Conservation (phyloP, 768 basidiomycete genomes). For the Chiua virens region DNA sequence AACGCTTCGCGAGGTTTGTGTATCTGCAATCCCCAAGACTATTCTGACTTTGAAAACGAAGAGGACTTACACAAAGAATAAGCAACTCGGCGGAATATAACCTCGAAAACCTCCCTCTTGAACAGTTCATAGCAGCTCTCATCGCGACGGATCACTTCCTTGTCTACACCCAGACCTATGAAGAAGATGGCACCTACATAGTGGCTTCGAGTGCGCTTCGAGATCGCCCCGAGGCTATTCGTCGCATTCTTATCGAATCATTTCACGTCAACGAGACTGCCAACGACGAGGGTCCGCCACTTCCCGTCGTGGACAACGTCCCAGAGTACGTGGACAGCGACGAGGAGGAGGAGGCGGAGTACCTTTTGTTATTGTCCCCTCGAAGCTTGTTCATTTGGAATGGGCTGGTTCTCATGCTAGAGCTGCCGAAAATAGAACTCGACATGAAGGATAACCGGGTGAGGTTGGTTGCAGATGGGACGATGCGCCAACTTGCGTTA, state of each 20-base stretch:
- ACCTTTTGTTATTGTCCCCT: slow-evolving; percentile 86
- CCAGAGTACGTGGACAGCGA: slow-evolving; percentile 46
- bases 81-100: slow-evolving; percentile 92
- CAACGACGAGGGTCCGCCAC: slow-evolving; percentile 47
- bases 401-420: slow-evolving; percentile 78
- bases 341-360: slow-evolving; percentile 60
- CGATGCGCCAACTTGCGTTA: slow-evolving; percentile 66
- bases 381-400: slow-evolving; percentile 88
- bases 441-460: slow-evolving; percentile 85
- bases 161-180: slow-evolving; percentile 84
- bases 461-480: slow-evolving; percentile 89
- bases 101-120: slow-evolving; percentile 71
- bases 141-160: slow-evolving; percentile 89
- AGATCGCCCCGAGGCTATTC: slow-evolving; percentile 74
- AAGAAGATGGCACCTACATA: slow-evolving; percentile 91
- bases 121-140: slow-evolving; percentile 76
- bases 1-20: slow-evolving; percentile 81
- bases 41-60: slow-evolving; percentile 25
- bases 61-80: slow-evolving; percentile 80
- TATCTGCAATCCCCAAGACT: neutral
- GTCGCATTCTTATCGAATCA: slow-evolving; percentile 78
- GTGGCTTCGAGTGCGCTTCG: slow-evolving; percentile 77
- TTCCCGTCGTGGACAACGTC: slow-evolving; percentile 39
- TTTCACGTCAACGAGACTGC: slow-evolving; percentile 73
- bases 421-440: slow-evolving; percentile 74